A percentile compares a stretch with the other conserved stretches of the same genome.
Conservation (phyloP, 179 eudicot species). For the Spinacia oleracea region DNA sequence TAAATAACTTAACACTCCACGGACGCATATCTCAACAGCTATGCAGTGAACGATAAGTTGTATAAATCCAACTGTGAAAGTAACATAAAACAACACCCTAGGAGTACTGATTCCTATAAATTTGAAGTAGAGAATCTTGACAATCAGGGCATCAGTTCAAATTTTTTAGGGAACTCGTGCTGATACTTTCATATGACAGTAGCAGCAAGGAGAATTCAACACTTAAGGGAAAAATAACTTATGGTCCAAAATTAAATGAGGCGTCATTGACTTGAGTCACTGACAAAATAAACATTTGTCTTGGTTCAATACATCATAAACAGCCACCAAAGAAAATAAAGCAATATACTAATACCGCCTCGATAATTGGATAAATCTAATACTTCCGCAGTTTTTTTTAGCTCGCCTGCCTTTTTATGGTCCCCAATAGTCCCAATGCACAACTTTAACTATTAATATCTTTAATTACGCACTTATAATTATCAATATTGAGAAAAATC, state of each 20-base stretch:
- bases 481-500: no score
- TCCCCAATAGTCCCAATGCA: not conserved
- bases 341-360: not conserved
- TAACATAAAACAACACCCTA: not conserved
- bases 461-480: no score
- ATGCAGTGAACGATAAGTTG: not conserved
- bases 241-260: not conserved
- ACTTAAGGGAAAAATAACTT: not conserved
- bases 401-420: not conserved
- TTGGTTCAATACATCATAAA: not conserved
- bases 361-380: not conserved
- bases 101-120: not conserved
- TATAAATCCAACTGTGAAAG: not conserved
- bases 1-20: not conserved
- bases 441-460: no score
- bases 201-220: not conserved
- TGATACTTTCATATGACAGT: not conserved
- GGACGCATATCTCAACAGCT: not conserved
- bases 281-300: not conserved
- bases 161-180: not conserved
- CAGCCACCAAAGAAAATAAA: not conserved
- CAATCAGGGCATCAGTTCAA: not conserved
- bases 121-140: not conserved
- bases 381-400: not conserved
- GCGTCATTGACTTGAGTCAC: no score